Evolutionary conservation across 2,329 filamentous ascomycete genomes (phyloP), one percentile per base, ranked within the genome.

Genomic region (Leptographium wingfieldii): DNA sequence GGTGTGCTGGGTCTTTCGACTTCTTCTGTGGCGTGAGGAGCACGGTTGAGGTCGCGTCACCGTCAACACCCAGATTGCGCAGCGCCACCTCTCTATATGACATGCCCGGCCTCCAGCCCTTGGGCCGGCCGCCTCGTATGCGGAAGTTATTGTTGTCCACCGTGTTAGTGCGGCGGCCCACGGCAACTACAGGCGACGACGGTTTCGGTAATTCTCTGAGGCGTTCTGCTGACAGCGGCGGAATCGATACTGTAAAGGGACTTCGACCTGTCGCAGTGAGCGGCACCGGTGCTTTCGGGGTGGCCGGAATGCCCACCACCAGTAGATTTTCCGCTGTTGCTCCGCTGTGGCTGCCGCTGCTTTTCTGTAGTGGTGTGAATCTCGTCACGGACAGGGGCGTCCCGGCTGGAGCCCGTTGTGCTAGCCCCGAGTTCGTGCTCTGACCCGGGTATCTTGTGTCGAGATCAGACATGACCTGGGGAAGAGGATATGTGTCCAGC

Each of bases 61-160:
- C 57, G 38, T 64, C 60, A 10, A 62, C 6, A 3, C 64, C 63
- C 27, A 61, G 11, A 27, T 65, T 65, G 43, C 61, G 63, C 43
- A 65, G 48, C 5, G 59, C 63, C 46, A 64, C 63, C 14, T 65
- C 61, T 3, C 64, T 59, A 61, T 71, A 73, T 1, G 69, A 66
- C 64, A 67, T 70, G 51, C 70, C 71, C 2, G 68, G 67, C 56
- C 68, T 73, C 72, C 73, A 80, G 29, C 78, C 78, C 58, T 77
- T 76, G 5, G 80, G 79, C 6, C 80, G 73, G 9, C 80, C 79
- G 46, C 73, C 70, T 59, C 73, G 72, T 35, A 62, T 63, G 27
- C 25, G 71, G 22, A 60, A 60, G 33, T 27, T 22, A 29, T 7
- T 11, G 11, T 29, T n/a, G 53, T 12, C 14, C 38, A n/a, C 56